These are phyloP conservation scores for Pichia gijzeniarum DNA, from an alignment of 805 yeast species.

Conservation along the genomic window DNA sequence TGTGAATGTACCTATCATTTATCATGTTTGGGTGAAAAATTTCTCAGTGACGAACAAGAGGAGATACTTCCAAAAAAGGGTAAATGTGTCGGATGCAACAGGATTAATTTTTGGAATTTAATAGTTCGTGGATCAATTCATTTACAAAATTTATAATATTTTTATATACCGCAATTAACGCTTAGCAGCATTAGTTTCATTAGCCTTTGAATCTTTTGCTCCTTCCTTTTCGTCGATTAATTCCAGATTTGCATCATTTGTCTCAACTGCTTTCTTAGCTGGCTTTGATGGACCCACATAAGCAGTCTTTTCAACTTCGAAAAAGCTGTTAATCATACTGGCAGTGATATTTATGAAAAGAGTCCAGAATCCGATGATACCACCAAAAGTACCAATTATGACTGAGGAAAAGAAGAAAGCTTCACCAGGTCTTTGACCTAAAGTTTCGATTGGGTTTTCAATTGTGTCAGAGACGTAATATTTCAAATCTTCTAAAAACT, in stretches of 20 bases:
- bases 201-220: conserved; percentile 21
- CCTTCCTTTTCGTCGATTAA: conserved; percentile 14
- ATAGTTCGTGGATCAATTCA: conserved; percentile 16
- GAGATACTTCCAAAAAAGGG: conserved; percentile 24
- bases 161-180: conserved; percentile 13
- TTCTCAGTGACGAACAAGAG: conserved; percentile 6
- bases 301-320: conserved; percentile 8
- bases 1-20: conserved; percentile 32
- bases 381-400: conserved; percentile 35
- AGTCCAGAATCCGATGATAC: conserved; percentile 39
- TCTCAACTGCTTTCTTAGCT: not conserved
- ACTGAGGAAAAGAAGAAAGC: conserved; percentile 42
- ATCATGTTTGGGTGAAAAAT: conserved; percentile 26
- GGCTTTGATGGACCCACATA: conserved; percentile 1
- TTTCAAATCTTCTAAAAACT: conserved; percentile 16
- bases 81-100: conserved; percentile 21
- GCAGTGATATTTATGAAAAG: conserved; percentile 28
- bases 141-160: conserved; percentile 2
- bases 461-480: conserved; percentile 33
- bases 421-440: conserved; percentile 43
- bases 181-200: conserved; percentile 26
- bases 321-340: conserved; percentile 16
- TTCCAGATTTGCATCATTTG: conserved; percentile 9
- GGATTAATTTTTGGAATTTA: conserved; percentile 26
- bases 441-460: conserved; percentile 38